Base-by-base conservation (phyloP, 352 stramenopile genomes). In the Phytopythium kandeliae region DNA sequence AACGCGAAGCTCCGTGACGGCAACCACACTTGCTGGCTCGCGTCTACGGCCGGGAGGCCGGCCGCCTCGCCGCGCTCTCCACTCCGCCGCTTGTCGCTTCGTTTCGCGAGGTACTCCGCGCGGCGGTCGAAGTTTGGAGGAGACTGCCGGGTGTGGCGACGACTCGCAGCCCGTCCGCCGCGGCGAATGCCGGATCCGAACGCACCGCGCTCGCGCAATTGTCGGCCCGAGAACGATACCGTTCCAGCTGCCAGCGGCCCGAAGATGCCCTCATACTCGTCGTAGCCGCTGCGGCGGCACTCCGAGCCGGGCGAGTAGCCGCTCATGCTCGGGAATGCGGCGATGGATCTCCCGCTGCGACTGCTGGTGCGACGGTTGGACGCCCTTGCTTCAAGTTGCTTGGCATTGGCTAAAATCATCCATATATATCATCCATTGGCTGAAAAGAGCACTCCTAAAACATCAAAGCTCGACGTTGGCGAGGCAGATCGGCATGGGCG, bases 1-100 rank as follows among this genome's bases (percentile, higher is more conserved):
- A 93, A 93, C 19, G 74, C 57, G 34, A 93, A 93, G 41, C 74
- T 72, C n/a, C 75, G 76, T 11, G 78, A 68, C 25, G 78, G 79
- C 13, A 91, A 59, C 77, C 79, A 90, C 33, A 90, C 71, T 35
- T 86, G 75, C 31, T 62, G 58, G 5, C 19, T 25, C 15, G 26
- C 16, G 17, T 1, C 10, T 2, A n/a, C 24, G 37, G 34, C n/a
- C n/a, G n/a, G n/a, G n/a, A n/a, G n/a, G n/a, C n/a, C n/a, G n/a
- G n/a, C n/a, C n/a, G n/a, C n/a, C n/a, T n/a, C n/a, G n/a, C n/a
- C n/a, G n/a, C n/a, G n/a, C n/a, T n/a, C n/a, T n/a, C n/a, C n/a
- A n/a, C n/a, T n/a, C 17, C 9, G 8, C 22, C 45, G 30, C 33
- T 62, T 65, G 3, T 31, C 34, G 19, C 63, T 58, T 3, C 54